These are phyloP conservation scores for Aurifilum marmelostoma DNA, from an alignment of 2,329 filamentous ascomycete species.

Conservation along the genomic window DNA sequence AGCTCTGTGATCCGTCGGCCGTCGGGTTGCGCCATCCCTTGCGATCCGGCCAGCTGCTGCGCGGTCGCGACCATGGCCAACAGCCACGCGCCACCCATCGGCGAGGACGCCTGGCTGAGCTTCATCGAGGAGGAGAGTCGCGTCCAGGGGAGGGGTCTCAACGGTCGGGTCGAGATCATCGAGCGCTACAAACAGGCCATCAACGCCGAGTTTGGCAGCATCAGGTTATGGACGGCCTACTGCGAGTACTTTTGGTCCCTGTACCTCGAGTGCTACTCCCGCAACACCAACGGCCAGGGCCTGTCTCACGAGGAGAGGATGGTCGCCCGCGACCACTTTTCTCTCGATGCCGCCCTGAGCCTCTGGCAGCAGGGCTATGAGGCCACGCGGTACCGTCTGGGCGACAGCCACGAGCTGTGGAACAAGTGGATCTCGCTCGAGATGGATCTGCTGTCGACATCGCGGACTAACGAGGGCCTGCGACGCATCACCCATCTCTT, in stretches of 20 bases:
- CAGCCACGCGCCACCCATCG: constrained; percentile 53
- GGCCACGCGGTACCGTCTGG: constrained; percentile 72
- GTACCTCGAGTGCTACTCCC: constrained; percentile 64
- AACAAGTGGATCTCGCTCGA: constrained; percentile 76
- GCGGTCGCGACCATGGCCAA: constrained; percentile 43
- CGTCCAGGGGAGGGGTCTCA: constrained; percentile 59
- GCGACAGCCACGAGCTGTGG: constrained; percentile 79
- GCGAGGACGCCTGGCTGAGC: constrained; percentile 77
- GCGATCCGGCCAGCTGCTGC: constrained; percentile 2
- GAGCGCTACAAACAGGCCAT: constrained; percentile 74
- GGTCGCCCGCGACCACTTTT: constrained; percentile 73
- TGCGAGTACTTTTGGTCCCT: constrained; percentile 78
- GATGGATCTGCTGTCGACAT: constrained; percentile 65
- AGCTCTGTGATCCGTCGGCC: not conserved
- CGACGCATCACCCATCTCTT: constrained; percentile 71
- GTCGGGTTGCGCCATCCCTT: constrained; percentile 8
- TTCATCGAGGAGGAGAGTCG: constrained; percentile 73
- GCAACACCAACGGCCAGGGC: constrained; percentile 48
- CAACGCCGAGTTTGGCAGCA: constrained; percentile 71
- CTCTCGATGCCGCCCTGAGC: constrained; percentile 65
- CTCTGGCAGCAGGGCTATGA: constrained; percentile 74
- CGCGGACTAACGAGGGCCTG: constrained; percentile 59
- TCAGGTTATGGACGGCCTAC: constrained; percentile 76
- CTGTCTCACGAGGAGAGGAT: constrained; percentile 71
- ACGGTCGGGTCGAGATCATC: constrained; percentile 69